phyloP scores from a whole-genome alignment of 352 stramenopile genomes.

The Thalassiosira hispida region DNA sequence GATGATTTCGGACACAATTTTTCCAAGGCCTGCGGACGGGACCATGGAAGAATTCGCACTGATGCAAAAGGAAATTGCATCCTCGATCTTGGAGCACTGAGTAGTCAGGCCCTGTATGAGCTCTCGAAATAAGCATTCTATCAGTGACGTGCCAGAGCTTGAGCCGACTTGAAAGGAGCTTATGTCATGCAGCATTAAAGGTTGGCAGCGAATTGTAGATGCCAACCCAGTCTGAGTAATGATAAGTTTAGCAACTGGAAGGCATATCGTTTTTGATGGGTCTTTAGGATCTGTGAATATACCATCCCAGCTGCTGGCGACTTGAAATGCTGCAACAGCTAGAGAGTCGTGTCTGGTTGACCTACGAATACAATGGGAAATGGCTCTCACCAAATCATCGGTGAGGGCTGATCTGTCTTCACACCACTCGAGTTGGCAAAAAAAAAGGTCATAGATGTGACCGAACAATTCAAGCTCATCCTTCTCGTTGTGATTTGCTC shows the following conservation, averaged over 20 bases:
- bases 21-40: not conserved
- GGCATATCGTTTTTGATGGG: conserved; percentile 5
- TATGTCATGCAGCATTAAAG: conserved; percentile 6
- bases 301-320: conserved; percentile 25
- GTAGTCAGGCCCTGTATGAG: conserved; percentile 10
- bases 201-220: conserved; percentile 20
- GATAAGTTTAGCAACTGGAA: conserved; percentile 9
- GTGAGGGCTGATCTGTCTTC: not conserved
- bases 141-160: conserved; percentile 8
- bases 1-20: conserved; percentile 26
- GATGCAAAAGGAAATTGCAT: conserved; percentile 33
- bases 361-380: not conserved
- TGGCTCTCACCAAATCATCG: conserved; percentile 15
- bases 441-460: conserved; percentile 21
- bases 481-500: conserved; percentile 1
- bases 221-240: conserved; percentile 24
- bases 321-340: conserved; percentile 24
- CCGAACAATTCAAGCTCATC: conserved; percentile 26
- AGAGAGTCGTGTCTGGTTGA: conserved; percentile 7
- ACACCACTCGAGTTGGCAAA: not conserved
- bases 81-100: conserved; percentile 28
- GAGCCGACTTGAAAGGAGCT: not conserved
- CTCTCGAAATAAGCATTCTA: conserved; percentile 22
- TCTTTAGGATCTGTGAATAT: conserved; percentile 25
- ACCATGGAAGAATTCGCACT: not conserved